Base-by-base conservation (phyloP, 23 red algal genomes). In the Cyanidium caldarium region DNA sequence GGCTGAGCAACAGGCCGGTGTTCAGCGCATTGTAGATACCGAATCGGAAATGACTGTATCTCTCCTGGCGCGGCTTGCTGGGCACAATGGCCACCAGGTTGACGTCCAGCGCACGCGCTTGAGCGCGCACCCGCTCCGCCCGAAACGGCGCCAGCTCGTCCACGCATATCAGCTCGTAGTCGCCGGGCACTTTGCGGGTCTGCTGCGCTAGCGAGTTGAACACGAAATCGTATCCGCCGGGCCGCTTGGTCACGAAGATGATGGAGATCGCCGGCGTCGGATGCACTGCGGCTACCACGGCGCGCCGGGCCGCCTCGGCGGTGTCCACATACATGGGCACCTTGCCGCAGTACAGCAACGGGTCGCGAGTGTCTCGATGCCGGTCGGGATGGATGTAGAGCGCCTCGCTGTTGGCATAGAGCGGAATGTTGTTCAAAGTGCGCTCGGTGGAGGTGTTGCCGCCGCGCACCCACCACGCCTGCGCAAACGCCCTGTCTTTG, bases 71-170 rank as follows among this genome's bases (percentile, higher is more conserved):
- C 31, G 51, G 51, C 51, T 61, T 61, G 51, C 51, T 61, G 7
- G 51, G 51, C 5, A 61, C 51, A 5, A 61, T 61, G 7, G 51
- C 51, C 10, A 61, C 51, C 7, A 61, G 51, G 31, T 61, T 61
- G 13, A 61, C 21, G 31, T 28, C 51, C 13, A 61, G 51, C 23
- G 19, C 51, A 5, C 51, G 51, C 7, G 51, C 51, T 28, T 61
- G 51, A 28, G 51, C 23, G 51, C 51, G 51, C 10, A 61, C 51
- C 13, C 19, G 51, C 51, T 61, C 51, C 51, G 51, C 10, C 3
- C 51, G 51, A 25, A 61, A 61, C 51, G 51, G 51, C 31, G 51
- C 51, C 51, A 61, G 31, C 51, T 61, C 51, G 51, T 61, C 51
- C 19, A 61, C 51, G 31, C 51, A 61, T 10, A 61, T 61, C n/a